A percentile compares a stretch with the other conserved stretches of the same genome.
Conservation (phyloP, 352 stramenopile genomes). For the Pythium apleroticum region DNA sequence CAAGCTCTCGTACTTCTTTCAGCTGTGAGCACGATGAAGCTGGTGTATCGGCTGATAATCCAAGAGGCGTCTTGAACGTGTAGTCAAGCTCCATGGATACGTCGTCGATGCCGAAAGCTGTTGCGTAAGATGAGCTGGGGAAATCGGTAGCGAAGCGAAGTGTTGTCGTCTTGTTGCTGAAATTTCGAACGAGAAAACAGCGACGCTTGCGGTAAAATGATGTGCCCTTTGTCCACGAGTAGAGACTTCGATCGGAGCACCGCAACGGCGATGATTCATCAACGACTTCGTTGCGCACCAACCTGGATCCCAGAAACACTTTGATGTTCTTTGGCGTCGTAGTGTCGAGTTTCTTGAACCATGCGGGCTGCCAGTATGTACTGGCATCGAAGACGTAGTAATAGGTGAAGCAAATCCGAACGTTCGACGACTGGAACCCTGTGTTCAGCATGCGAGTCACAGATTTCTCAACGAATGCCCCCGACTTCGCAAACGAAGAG, state of each 20-base stretch:
- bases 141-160: conserved; percentile 51
- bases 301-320: conserved; percentile 42
- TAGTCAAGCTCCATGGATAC: conserved; percentile 63
- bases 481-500: conserved; percentile 28
- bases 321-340: conserved; percentile 42
- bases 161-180: conserved; percentile 36
- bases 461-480: conserved; percentile 46
- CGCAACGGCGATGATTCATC: conserved; percentile 40
- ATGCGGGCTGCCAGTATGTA: conserved; percentile 14
- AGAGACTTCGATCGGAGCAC: conserved; percentile 36
- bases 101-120: conserved; percentile 60
- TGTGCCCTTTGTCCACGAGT: conserved; percentile 19
- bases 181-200: conserved; percentile 43
- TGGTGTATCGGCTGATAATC: conserved; percentile 43
- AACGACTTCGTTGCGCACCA: conserved; percentile 41
- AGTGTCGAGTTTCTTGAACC: conserved; percentile 31
- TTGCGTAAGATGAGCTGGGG: conserved; percentile 33
- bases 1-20: conserved; percentile 35
- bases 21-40: conserved; percentile 54
- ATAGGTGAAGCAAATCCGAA: conserved; percentile 59
- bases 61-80: conserved; percentile 47
- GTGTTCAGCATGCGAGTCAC: conserved; percentile 30
- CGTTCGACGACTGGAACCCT: conserved; percentile 35
- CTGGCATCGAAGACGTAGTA: conserved; percentile 58
- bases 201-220: conserved; percentile 41